Percentiles rank a stretch among this genome's conserved stretches.
Conservation (phyloP, 2,329 filamentous ascomycete genomes). For the Ophidiomyces ophidiicola region DNA sequence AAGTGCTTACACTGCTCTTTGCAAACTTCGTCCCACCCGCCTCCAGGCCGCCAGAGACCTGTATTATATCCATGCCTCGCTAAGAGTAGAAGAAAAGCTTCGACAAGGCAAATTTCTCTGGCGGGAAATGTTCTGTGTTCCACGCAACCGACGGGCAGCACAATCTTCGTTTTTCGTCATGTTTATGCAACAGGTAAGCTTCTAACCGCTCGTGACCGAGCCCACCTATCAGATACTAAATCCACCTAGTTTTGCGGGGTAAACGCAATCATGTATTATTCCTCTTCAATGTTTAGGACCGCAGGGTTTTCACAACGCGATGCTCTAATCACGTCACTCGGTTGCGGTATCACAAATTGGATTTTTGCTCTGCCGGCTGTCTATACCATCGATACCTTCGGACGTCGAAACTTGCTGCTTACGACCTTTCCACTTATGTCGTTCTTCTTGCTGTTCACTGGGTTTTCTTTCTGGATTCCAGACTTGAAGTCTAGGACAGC, state of each 20-base stretch:
- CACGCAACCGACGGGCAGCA: constrained; percentile 46
- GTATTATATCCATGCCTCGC: constrained; percentile 48
- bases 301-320: constrained; percentile 37
- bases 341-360: constrained; percentile 50
- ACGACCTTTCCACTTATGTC: constrained; percentile 58
- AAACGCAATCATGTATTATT: constrained; percentile 52
- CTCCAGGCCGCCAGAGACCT: constrained; percentile 49
- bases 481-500: constrained; percentile 22
- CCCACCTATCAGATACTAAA: constrained; percentile 17
- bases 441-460: constrained; percentile 51
- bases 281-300: constrained; percentile 39
- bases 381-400: constrained; percentile 55
- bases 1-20: constrained; percentile 48
- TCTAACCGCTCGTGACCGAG: too few relatives aligned
- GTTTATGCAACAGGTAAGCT: constrained; percentile 61
- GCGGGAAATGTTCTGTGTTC: constrained; percentile 37
- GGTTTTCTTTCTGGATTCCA: constrained; percentile 45
- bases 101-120: constrained; percentile 45
- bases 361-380: constrained; percentile 51
- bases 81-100: constrained; percentile 35
- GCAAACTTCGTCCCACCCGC: constrained; percentile 43
- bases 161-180: constrained; percentile 68
- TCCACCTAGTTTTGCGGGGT: constrained; percentile 33
- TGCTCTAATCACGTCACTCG: constrained; percentile 14
- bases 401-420: constrained; percentile 47